Evolutionary conservation across 2,329 filamentous ascomycete species (phyloP), one percentile per base, ranked within the genome.

Genomic region (Exophiala dermatitidis): DNA sequence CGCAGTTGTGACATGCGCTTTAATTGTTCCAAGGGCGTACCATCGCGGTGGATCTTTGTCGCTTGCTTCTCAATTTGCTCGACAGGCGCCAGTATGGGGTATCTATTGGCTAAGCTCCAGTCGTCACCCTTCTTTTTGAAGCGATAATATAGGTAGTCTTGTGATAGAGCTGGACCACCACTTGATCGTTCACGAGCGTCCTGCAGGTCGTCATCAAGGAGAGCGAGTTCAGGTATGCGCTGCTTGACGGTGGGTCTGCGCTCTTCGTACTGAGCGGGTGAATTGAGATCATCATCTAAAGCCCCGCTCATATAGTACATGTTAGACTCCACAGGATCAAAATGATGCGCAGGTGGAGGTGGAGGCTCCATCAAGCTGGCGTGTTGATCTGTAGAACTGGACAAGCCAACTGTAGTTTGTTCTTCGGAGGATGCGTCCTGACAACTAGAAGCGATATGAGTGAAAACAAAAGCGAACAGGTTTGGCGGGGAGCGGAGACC

Each of bases 111-210:
- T 8, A 48, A 30, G 40, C 48, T 54, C 58, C 58, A 60, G 30
- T 56, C 53, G 7, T 54, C 51, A 46, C 58, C 55, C 10, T 51
- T 40, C 41, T 58, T 60, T 19, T 33, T 49, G 42, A 60, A 38
- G 3, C 55, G 50, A 33, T 56, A 60, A 42, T 56, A 54, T 7
- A 60, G 29, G 49, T 58, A 60, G 28, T 60, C 53, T 45, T 54
- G 40, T 5, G 48, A 40, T 30, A 41, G n/a, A 8, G 54, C 51
- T n/a, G 43, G 19, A 36, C 12, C 19, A 36, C 49, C 50, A 19
- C 29, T 57, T 50, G 6, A 29, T 32, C 46, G 57, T 29, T 48
- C 51, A n/a, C 46, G 57, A 4, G 46, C 32, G 8, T 54, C 54
- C 19, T 41, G 44, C 10, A 52, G 3, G 26, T 57, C 51, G 28